phyloP scores from a whole-genome alignment of 176 grass and related monocot genomes.

The Rhynchospora breviuscula region DNA sequence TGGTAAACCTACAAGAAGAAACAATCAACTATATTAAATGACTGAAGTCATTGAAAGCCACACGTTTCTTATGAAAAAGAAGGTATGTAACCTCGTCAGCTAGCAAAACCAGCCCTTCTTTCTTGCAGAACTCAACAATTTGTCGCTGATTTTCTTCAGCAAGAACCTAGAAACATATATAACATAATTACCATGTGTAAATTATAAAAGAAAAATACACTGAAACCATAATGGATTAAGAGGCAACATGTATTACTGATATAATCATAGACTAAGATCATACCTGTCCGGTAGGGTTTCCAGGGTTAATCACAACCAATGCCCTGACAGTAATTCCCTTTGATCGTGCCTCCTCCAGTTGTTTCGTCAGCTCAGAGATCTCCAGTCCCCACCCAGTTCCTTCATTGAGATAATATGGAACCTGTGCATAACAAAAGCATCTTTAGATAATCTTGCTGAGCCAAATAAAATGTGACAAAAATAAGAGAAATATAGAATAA shows the following conservation, averaged over 20 bases:
- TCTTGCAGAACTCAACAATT: slow-evolving; percentile 94
- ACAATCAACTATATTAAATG: slow-evolving; percentile 14
- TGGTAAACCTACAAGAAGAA: slow-evolving; percentile 63
- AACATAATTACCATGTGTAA: background rate
- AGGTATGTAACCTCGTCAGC: slow-evolving; percentile 59
- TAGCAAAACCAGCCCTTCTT: slow-evolving; percentile 88
- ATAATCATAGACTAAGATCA: slow-evolving; percentile 16
- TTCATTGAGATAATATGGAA: slow-evolving; percentile 84
- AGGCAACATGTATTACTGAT: slow-evolving; percentile 7
- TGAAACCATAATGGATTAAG: slow-evolving; percentile 27
- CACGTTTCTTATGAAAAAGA: background rate
- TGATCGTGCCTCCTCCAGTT: slow-evolving; percentile 68
- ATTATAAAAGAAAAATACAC: slow-evolving; percentile 1
- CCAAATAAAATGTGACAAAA: background rate
- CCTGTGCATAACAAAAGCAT: slow-evolving; percentile 44
- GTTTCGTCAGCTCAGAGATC: slow-evolving; percentile 71
- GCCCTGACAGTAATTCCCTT: slow-evolving; percentile 88
- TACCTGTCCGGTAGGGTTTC: slow-evolving; percentile 94
- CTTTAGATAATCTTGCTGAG: slow-evolving; percentile 12
- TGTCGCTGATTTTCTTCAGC: slow-evolving; percentile 80
- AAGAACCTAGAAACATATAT: slow-evolving; percentile 54
- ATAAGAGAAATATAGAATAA: background rate
- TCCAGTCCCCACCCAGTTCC: slow-evolving; percentile 77
- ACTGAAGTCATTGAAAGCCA: background rate
- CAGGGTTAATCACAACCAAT: slow-evolving; percentile 89